Percentiles rank a stretch among this genome's conserved stretches.
Evolutionary conservation across 345 rosid species (phyloP).

Genomic region (Pugionium cornutum): DNA sequence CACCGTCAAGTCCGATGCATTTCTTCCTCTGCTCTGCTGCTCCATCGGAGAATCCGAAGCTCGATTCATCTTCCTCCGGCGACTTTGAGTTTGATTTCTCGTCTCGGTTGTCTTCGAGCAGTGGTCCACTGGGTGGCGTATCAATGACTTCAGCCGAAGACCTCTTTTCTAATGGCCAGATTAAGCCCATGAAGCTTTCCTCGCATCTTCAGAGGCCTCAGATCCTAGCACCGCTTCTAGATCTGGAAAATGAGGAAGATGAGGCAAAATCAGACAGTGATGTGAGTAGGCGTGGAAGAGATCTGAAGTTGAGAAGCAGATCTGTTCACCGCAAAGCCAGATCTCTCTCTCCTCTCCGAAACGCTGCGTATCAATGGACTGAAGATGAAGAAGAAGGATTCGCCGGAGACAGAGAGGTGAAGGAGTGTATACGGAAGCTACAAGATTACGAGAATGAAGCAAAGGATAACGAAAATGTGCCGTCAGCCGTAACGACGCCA

Average conservation of each 20-base stretch:
- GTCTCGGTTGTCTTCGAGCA: conserved; percentile 50
- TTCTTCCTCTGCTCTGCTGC: conserved; percentile 51
- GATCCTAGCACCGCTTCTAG: conserved; percentile 63
- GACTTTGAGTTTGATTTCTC: conserved; percentile 90
- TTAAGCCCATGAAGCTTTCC: conserved; percentile 92
- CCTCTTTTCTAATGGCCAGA: conserved; percentile 83
- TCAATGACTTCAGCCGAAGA: conserved; percentile 96
- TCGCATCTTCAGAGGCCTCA: conserved; percentile 84
- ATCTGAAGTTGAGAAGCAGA: conserved; percentile 61
- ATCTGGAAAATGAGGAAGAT: conserved; percentile 66
- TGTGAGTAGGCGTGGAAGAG: conserved; percentile 58
- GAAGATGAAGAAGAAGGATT: conserved; percentile 13
- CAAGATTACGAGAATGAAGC: conserved; percentile 29
- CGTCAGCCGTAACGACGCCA: conserved; percentile 41
- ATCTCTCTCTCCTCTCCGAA: conserved; percentile 85
- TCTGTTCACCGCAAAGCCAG: conserved; percentile 77
- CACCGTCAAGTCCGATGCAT: conserved; percentile 96
- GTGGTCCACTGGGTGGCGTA: conserved; percentile 48
- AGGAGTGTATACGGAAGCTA: conserved; percentile 32
- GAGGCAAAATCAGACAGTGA: neutral
- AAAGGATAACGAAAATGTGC: conserved; percentile 28
- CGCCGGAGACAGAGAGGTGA: conserved; percentile 27
- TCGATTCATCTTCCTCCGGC: conserved; percentile 36
- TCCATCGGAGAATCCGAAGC: conserved; percentile 23
- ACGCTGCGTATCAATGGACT: conserved; percentile 46